Percentiles rank a stretch among this genome's conserved stretches.
These are phyloP conservation scores for Apiospora aurea DNA, from an alignment of 2,329 filamentous ascomycete species.

Conservation along the genomic window DNA sequence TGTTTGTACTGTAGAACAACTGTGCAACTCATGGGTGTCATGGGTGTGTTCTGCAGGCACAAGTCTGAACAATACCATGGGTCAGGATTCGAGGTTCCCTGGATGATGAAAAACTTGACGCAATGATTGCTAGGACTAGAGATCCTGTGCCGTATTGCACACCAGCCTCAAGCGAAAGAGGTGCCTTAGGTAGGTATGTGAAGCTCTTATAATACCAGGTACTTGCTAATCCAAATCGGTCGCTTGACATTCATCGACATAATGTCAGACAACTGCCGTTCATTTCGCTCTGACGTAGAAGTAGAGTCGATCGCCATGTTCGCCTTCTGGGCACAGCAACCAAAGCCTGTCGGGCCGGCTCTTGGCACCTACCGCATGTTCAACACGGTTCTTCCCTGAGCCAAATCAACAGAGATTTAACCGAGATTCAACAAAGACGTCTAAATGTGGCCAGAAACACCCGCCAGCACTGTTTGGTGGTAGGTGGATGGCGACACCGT, in stretches of 20 bases:
- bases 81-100: neutral
- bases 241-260: too few relatives aligned
- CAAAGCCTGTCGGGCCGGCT: neutral
- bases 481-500: neutral
- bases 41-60: neutral
- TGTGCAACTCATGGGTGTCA: neutral
- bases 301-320: neutral
- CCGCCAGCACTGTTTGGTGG: too few relatives aligned
- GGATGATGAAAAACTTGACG: neutral
- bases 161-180: neutral
- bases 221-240: too few relatives aligned
- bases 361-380: neutral
- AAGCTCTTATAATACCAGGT: too few relatives aligned
- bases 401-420: neutral
- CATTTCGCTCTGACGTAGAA: neutral
- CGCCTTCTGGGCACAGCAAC: neutral
- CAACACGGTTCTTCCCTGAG: neutral
- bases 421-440: neutral
- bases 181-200: neutral
- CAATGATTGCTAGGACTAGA: neutral
- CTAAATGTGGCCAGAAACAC: neutral
- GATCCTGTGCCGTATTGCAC: too few relatives aligned
- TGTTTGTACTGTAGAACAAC: neutral
- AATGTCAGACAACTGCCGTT: too few relatives aligned
- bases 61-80: neutral